Base-by-base conservation (phyloP, 2,329 filamentous ascomycete species). In the Penicillium sp. region DNA sequence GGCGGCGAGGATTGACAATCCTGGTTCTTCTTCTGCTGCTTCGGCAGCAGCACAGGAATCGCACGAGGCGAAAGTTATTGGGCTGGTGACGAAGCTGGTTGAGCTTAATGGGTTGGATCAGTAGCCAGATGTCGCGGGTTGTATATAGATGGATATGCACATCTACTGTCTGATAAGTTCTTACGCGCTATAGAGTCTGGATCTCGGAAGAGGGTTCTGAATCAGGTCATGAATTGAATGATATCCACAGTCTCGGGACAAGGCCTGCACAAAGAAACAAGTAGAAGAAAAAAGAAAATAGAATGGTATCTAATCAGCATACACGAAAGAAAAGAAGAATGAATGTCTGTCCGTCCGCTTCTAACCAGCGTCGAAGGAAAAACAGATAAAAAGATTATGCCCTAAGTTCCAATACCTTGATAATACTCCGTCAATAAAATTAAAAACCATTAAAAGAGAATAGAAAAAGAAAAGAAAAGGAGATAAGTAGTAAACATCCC, bases 21-120 rank as follows among this genome's bases (percentile, higher is more conserved):
- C 90, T 0, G 24, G 21, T 5, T 45, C 45, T 30, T 45, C 54
- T n/a, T 42, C 47, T 16, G 30, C 46, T 7, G 20, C 23, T 11
- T 33, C 21, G 8, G 47, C 28, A 1, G 49, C 48, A 45, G 45
- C 40, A 4, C n/a, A 58, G 65, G 61, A 63, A 16, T 40, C 35
- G 18, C 63, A 65, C 21, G 64, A 65, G 0, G 64, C 68, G 42
- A 76, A 56, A 64, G 85, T 97, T 24, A 88, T 97, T 58, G 83
- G 81, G 66, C 75, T 90, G 60, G 92, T 96, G 54, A 84, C 85
- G 63, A 86, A 83, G 73, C 78, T 97, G 73, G 88, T 97, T 65
- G 90, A 96, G 74, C 81, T 95, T 65, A 91, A 97, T 76, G 94
- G 94, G 1, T 74, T 95, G 74, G 91, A 96, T 79, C 72, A 74